Base-by-base conservation (phyloP, 2,329 filamentous ascomycete species). In the Calonectria montana region DNA sequence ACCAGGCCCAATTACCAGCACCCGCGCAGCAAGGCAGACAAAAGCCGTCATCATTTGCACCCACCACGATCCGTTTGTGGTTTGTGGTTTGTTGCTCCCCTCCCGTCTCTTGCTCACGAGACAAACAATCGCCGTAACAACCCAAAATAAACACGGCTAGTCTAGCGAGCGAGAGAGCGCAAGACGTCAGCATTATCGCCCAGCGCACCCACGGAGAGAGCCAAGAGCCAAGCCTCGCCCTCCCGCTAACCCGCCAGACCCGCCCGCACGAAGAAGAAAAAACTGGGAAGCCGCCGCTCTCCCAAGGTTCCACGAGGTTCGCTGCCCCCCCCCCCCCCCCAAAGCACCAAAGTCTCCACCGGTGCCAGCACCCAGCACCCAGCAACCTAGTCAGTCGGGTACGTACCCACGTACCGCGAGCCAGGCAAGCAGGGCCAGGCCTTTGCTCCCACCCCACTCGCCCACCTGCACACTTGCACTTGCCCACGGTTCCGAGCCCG, bases 401-500 rank as follows among this genome's bases (percentile, higher is more conserved):
- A 59, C 53, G 53, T 59, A 59, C 53, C 53, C 37, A 59, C 53
- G 53, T 59, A 59, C 53, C 53, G 53, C 53, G 35, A 59, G 53
- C 31, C 31, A 59, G 53, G 53, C 53, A 59, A 59, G 35, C 53
- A 59, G 53, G 53, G 53, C 53, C 53, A 39, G 53, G 53, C 53
- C 53, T 59, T 59, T 39, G 31, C 53, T 59, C 53, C 18, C n/a
- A 64, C 61, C 41, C 45, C 61, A 64, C 61, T 27, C 37, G 55
- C 57, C 57, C 47, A 65, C 61, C 29, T 57, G 23, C 27, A 31
- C 37, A 55, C 62, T 48, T 65, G 45, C 62, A 31, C 62, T 57
- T 25, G 48, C 64, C 48, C 67, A 68, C 67, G 23, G 37, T 27
- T 63, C 67, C 43, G 47, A 45, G 67, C 73, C 75, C 73, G 74